Base-by-base conservation (phyloP, 768 basidiomycete genomes). In the Holtermannia corniformis region DNA sequence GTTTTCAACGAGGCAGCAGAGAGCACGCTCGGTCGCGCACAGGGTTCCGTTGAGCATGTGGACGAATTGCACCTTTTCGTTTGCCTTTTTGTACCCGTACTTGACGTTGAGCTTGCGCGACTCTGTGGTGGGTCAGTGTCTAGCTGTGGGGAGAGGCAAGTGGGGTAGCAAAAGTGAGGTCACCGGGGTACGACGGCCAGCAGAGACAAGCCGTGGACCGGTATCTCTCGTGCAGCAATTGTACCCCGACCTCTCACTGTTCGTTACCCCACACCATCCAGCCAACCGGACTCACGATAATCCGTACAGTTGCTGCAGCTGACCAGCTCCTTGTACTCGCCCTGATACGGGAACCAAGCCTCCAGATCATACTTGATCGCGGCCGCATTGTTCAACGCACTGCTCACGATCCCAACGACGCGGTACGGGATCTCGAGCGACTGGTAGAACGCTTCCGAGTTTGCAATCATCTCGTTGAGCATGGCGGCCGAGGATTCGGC, bases 331-430 rank as follows among this genome's bases (percentile, higher is more conserved):
- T 97, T 99, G 78, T 92, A 91, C 48, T 78, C 83, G 47, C 82
- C 83, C 74, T 97, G 95, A 81, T 88, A 96, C 1, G 95, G 95
- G 80, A 99, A 99, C 88, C 91, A 99, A 53, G 95, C 95, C 74
- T 99, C 95, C 55, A 99, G 73, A 74, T 99, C 95, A 71, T 84
- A 89, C 76, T 99, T 99, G 76, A 95, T 90, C 47, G 92, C 81
- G 21, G 95, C 95, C 0, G 95, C 95, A 61, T 97, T 79, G 75
- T 99, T 99, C 60, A 99, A 76, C 25, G 92, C 95, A 14, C 95
- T 90, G 43, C 91, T 95, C 40, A 93, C 95, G 68, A 99, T 97
- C 5, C 81, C 84, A 51, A 95, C 88, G 52, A 96, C 81, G 20
- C 88, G 84, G 73, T 97, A 99, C 12, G 93, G 83, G 54, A 99